Evolutionary conservation across 768 basidiomycete species (phyloP), one percentile per base, ranked within the genome.

Genomic region (Psilocybe subaeruginosa): DNA sequence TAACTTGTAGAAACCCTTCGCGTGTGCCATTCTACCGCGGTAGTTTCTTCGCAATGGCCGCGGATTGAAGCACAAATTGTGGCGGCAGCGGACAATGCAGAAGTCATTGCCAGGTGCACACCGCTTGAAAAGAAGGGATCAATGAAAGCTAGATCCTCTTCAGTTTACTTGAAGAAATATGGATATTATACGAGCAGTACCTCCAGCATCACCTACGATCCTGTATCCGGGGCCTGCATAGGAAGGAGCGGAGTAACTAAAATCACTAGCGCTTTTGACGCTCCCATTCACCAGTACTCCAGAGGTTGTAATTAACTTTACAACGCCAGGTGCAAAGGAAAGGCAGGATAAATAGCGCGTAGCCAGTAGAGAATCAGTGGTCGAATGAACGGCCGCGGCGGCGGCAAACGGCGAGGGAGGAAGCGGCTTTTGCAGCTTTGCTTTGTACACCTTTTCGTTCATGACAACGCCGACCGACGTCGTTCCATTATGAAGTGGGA

Each of bases 51-150:
- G 52, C 81, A 82, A 59, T 85, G 73, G 0, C 77, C 76, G 37
- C 82, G 77, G 55, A 86, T 77, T 31, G 84, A 82, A 4, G 86
- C 85, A 64, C 83, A 83, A 47, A 88, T 80, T 0, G 84, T 82
- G 33, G 82, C 76, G 12, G 85, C 80, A 27, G 86, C 85, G 16
- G 85, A 83, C 23, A 88, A 75, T 0, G 81, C 85, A 16, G 84
- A 85, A n/a, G 85, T 86, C 70, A 87, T 75, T 16, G 86, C 86
- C 17, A 88, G 78, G 64, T 88, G 86, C n/a, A 88, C 78, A 1
- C 86, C 85, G 60, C 82, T 84, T 2, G 86, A 87, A 69, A 88
- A 88, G 73, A 87, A 86, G 0, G 86, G 86, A 68, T 87, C 85
- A 53, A 88, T 87, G 68, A 88, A 87, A 53, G 86, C 85, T 82